Evolutionary conservation across 1,284 basidiomycete genomes (phyloP).

Genomic region (Anthracocystis walkeri): DNA sequence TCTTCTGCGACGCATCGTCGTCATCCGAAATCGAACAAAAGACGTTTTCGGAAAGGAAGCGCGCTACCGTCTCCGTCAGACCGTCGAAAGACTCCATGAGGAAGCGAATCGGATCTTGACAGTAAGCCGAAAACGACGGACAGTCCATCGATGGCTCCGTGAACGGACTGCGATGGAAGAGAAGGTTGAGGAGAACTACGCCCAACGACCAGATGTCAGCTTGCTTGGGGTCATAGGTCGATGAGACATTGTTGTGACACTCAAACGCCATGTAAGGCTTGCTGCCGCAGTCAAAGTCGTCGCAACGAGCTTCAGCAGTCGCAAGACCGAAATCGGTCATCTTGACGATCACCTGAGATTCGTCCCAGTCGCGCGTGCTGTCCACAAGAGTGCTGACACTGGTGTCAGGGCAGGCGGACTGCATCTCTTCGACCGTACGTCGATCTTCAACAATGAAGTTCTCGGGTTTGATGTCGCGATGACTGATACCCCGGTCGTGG

Average conservation of each 20-base stretch:
- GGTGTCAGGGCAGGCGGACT: conserved; percentile 74
- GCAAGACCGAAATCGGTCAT: conserved; percentile 96
- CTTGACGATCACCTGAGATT: conserved; percentile 77
- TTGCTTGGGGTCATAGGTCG: conserved; percentile 89
- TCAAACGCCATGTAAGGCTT: conserved; percentile 99
- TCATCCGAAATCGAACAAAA: conserved; percentile 81
- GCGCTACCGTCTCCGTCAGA: conserved; percentile 86
- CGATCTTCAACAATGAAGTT: conserved; percentile 71
- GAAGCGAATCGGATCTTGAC: conserved; percentile 82
- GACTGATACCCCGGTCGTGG: conserved; percentile 89
- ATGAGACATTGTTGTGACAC: conserved; percentile 95
- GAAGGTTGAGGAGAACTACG: conserved; percentile 97
- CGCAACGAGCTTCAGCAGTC: conserved; percentile 85
- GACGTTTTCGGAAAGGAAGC: conserved; percentile 84
- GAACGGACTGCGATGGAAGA: conserved; percentile 99
- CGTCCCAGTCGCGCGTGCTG: conserved; percentile 73
- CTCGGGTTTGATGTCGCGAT: conserved; percentile 95
- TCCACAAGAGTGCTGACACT: conserved; percentile 68
- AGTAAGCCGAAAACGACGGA: conserved; percentile 84
- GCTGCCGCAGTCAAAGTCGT: conserved; percentile 98
- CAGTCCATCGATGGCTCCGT: conserved; percentile 86
- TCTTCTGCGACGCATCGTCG: conserved; percentile 69
- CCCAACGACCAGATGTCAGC: conserved; percentile 99
- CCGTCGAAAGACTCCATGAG: conserved; percentile 91
- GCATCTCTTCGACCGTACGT: conserved; percentile 45